Percentiles rank a stretch among this genome's conserved stretches.
Conservation (phyloP, 257 asterid species). For the Henckelia pumila region DNA sequence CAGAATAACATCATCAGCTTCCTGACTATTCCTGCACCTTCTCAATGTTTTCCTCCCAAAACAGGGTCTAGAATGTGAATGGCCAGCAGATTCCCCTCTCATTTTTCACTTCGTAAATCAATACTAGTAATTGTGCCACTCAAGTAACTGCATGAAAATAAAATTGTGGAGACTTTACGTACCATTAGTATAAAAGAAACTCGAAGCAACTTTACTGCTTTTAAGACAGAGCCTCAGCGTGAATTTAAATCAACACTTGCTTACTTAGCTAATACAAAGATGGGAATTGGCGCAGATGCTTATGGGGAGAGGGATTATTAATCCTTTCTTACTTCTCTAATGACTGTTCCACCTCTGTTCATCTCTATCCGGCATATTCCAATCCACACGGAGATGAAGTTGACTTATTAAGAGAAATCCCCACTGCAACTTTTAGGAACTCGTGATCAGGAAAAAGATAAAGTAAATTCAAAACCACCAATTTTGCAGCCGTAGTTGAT, state of each 20-base stretch:
- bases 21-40: slow-evolving; percentile 42
- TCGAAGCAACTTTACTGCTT: neutral
- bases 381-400: neutral
- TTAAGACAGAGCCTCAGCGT: no score
- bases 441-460: neutral
- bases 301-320: neutral
- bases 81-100: slow-evolving; percentile 50
- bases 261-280: neutral
- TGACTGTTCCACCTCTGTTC: no score
- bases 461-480: neutral
- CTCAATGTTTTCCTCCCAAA: slow-evolving; percentile 44
- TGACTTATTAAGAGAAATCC: no score
- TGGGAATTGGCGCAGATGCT: neutral
- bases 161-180: neutral
- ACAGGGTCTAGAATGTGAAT: slow-evolving; percentile 42
- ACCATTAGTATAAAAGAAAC: neutral
- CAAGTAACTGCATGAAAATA: neutral
- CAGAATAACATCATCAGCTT: slow-evolving; percentile 40
- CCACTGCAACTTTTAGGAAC: neutral
- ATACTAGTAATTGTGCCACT: neutral
- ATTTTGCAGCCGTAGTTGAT: neutral
- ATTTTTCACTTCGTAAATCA: slow-evolving; percentile 40
- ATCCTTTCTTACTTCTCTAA: no score
- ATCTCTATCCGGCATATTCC: neutral
- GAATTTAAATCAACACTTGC: neutral